Base-by-base conservation (phyloP, 1,284 basidiomycete genomes). In the Sanguinoderma infundibulare region DNA sequence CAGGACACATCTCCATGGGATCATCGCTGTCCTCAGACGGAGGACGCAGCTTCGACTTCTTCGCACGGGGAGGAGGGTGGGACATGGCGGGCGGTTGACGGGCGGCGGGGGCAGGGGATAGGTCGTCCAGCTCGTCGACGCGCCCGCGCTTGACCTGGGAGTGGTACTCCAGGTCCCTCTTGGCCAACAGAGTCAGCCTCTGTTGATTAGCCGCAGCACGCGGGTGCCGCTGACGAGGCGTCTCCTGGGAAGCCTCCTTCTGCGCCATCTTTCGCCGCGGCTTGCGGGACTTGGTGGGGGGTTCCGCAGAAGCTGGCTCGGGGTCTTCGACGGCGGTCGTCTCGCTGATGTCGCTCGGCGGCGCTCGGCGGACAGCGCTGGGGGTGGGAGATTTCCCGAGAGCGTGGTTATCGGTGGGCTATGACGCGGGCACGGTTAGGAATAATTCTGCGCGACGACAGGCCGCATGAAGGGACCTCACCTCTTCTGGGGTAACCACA, bases 131-230 rank as follows among this genome's bases (percentile, higher is more conserved):
- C 20, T 46, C 50, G 6, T 17, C 38, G 10, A 51, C 55, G 47
- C 32, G 44, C 10, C 32, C 24, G 28, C 60, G 60, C 52, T 64
- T 64, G n/a, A 35, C 14, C 9, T 57, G 36, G 2, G 44, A 35
- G 30, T 59, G 49, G 26, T 56, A 56, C 14, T 5, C n/a, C 3
- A 20, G 15, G 35, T 64, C 60, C 10, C n/a, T 30, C 24, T 50
- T 39, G 2, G 44, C 38, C 20, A 61, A 15, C 7, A 24, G 5
- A 12, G 59, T 46, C 28, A 61, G 24, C 5, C 51, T 51, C 30
- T 51, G 28, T 15, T 34, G 15, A 17, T 61, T 50, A 1, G 60
- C 22, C 14, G 60, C 60, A 5, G 34, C 39, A 5, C 62, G 52
- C 17, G 58, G 55, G 3, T 30, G 39, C 17, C 52, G 55, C 34